Evolutionary conservation across 768 basidiomycete species (phyloP), one percentile per base, ranked within the genome.

Genomic region (Suillus placidus): DNA sequence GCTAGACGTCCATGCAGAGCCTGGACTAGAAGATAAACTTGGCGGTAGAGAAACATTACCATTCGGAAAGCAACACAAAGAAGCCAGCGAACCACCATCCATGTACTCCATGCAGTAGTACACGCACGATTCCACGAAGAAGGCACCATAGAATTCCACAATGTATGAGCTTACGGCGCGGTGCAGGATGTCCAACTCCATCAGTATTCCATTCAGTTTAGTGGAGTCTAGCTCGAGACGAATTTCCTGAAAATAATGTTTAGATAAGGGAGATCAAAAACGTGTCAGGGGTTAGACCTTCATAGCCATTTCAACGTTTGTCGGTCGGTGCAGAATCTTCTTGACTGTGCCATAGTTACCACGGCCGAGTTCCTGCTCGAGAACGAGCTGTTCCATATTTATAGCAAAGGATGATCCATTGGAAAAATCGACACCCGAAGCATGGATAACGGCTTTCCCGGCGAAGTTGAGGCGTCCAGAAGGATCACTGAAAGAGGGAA

Each of bases 51-150:
- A 75, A 56, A 76, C 77, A 35, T 76, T 76, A 32, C 76, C 76
- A 26, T 76, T 78, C 43, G 57, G 87, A 86, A 66, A 89, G 86
- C 80, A 79, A 38, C 72, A 82, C 77, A 68, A 83, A 79, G 34
- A 99, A 76, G 98, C 97, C 56, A 99, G 84, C 47, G 90, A 92
- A n/a, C 96, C 95, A 13, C 95, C 96, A 75, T 99, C 97, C 97
- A 99, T 99, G 80, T 90, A 94, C 82, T 99, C 97, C 96, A 99
- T 99, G 79, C 96, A 99, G 77, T 97, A 98, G 80, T 99, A 98
- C 30, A 99, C 97, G 77, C 97, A 99, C n/a, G 94, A 94, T 75
- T 99, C 97, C 78, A 97, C 95, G 79, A 97, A 98, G 82, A 99
- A 99, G 5, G 97, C 97, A 52, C 97, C 97, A 75, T 97, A 99